phyloP scores from a whole-genome alignment of 805 yeast species.

The Saturnispora sekii region DNA sequence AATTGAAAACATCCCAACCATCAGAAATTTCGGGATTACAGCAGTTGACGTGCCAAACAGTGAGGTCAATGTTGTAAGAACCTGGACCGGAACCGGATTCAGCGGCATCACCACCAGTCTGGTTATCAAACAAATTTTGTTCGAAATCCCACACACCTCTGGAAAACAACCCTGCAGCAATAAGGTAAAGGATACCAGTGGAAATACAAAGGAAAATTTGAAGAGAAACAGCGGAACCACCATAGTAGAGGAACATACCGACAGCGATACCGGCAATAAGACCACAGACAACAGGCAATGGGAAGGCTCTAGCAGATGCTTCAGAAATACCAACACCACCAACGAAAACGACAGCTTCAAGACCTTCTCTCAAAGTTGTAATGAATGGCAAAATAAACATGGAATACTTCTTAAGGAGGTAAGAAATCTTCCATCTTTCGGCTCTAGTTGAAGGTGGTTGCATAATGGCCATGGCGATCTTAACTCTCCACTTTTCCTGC shows the following conservation, averaged over 20 bases:
- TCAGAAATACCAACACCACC: constrained; percentile 74
- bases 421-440: constrained; percentile 42
- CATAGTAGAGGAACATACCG: constrained; percentile 64
- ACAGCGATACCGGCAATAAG: constrained; percentile 60
- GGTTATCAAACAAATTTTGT: constrained; percentile 45
- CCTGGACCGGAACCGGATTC: constrained; percentile 90
- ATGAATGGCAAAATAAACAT: constrained; percentile 80
- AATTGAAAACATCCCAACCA: constrained; percentile 95
- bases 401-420: constrained; percentile 58
- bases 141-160: constrained; percentile 86
- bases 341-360: constrained; percentile 87
- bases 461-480: constrained; percentile 73
- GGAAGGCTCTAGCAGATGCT: constrained; percentile 48
- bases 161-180: constrained; percentile 82
- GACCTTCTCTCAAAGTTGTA: constrained; percentile 86
- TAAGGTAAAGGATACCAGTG: constrained; percentile 76
- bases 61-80: constrained; percentile 63
- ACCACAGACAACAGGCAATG: constrained; percentile 79
- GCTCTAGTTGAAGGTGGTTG: constrained; percentile 38
- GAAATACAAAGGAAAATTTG: constrained; percentile 77
- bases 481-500: constrained; percentile 92
- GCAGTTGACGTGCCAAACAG: constrained; percentile 93
- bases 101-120: constrained; percentile 86
- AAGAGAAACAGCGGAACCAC: constrained; percentile 69
- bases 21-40: constrained; percentile 82